Percentiles rank a stretch among this genome's conserved stretches.
Evolutionary conservation across 78 protist species (phyloP).

Genomic region (Cyanophora paradoxa): DNA sequence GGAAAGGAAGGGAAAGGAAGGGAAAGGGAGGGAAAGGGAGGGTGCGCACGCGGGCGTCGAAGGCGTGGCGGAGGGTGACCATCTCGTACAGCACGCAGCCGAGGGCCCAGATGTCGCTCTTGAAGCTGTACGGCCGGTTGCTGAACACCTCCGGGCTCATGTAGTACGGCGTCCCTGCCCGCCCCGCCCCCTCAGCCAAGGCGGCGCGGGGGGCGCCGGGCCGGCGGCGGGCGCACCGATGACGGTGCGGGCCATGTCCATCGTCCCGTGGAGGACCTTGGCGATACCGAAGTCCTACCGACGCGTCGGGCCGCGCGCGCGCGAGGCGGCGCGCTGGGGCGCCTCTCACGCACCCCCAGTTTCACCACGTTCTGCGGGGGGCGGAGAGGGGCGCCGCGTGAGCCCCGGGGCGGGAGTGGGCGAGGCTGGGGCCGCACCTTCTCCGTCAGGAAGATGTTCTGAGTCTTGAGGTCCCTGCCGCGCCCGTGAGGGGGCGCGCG

Average conservation of each 20-base stretch:
- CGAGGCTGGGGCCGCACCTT: neutral
- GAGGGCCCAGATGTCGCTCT: conserved; percentile 52
- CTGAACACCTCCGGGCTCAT: conserved; percentile 71
- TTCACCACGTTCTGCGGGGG: neutral
- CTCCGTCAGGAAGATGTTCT: conserved; percentile 19
- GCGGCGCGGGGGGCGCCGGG: neutral
- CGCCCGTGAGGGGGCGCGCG: too few species aligned
- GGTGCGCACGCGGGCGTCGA: too few species aligned
- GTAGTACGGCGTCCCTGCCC: conserved; percentile 70
- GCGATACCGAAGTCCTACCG: conserved; percentile 54
- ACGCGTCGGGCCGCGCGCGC: neutral
- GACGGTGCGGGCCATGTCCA: conserved; percentile 24
- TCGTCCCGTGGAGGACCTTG: conserved; percentile 6
- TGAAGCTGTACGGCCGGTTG: conserved; percentile 2
- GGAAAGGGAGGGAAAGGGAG: too few species aligned
- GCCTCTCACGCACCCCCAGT: too few species aligned
- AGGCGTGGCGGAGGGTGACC: conserved; percentile 31
- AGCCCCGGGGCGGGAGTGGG: too few species aligned
- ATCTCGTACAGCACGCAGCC: conserved; percentile 56
- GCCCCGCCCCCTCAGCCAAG: neutral
- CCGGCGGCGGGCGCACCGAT: neutral
- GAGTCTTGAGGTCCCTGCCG: conserved; percentile 42
- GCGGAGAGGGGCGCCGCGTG: too few species aligned
- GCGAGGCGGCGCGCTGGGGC: too few species aligned
- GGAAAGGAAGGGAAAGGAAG: too few species aligned